Percentiles rank a stretch among this genome's conserved stretches.
phyloP scores from a whole-genome alignment of 176 grass and related monocot genomes.

The Dendrocalamus sinicus region DNA sequence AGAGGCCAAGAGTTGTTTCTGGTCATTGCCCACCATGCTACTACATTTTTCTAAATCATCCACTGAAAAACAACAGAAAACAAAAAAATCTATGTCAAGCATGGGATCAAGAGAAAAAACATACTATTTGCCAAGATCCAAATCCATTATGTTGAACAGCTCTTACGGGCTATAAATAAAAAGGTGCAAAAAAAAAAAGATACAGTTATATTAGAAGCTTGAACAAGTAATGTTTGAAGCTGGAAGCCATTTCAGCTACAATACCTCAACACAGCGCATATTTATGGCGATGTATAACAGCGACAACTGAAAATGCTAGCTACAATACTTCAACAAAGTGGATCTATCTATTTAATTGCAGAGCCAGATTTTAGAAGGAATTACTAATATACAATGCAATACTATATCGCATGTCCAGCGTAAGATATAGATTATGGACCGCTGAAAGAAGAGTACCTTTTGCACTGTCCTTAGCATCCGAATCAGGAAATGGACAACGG shows the following conservation, averaged over 20 bases:
- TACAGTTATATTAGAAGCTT: slow-evolving; percentile 11
- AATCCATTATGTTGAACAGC: slow-evolving; percentile 22
- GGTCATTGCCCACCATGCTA: slow-evolving; percentile 70
- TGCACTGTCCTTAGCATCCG: slow-evolving; percentile 54
- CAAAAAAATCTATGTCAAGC: slow-evolving; percentile 16
- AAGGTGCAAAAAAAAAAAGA: slow-evolving; percentile 2
- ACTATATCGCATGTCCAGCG: slow-evolving; percentile 23
- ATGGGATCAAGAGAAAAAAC: slow-evolving; percentile 17
- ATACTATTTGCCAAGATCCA: slow-evolving; percentile 20
- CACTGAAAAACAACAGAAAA: slow-evolving; percentile 65
- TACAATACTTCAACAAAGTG: slow-evolving; percentile 23
- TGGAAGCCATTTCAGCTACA: slow-evolving; percentile 2
- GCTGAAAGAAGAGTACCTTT: slow-evolving; percentile 64
- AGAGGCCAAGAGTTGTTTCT: slow-evolving; percentile 47
- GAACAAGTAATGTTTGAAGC: not conserved
- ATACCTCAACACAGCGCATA: slow-evolving; percentile 1
- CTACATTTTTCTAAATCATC: slow-evolving; percentile 89
- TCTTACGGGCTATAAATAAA: slow-evolving; percentile 25
- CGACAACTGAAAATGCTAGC: not conserved
- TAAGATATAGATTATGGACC: slow-evolving; percentile 13
- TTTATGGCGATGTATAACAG: slow-evolving; percentile 25
- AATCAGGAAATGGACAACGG: slow-evolving; percentile 76
- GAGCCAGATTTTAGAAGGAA: not conserved
- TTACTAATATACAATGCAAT: slow-evolving; percentile 22
- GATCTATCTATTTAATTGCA: slow-evolving; percentile 21